Conservation (phyloP, 352 stramenopile genomes). For the Pythium sp. region DNA sequence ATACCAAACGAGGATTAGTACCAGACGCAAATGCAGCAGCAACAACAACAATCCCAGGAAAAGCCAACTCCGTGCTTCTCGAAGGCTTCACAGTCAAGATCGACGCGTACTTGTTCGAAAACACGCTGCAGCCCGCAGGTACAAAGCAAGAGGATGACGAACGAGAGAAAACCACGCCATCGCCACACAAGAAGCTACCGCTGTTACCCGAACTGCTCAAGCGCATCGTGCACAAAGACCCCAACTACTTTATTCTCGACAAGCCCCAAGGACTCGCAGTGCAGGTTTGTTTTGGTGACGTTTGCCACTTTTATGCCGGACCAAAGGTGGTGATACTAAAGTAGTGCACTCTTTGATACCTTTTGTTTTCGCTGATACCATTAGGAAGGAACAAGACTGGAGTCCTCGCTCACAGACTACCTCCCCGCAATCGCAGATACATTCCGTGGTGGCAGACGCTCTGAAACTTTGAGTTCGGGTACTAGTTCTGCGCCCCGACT, state of each 20-base stretch:
- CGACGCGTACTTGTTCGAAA: conserved; percentile 43
- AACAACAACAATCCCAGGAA: conserved; percentile 5
- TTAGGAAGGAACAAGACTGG: conserved; percentile 42
- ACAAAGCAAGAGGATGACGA: background rate
- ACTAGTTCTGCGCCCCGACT: conserved; percentile 26
- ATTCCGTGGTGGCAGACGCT: background rate
- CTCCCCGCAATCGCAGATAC: conserved; percentile 35
- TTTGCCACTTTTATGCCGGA: background rate
- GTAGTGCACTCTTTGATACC: background rate
- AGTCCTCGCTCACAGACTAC: conserved; percentile 41
- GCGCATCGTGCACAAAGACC: conserved; percentile 45
- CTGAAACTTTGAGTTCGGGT: background rate
- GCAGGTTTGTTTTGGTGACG: conserved; percentile 20
- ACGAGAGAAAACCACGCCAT: background rate
- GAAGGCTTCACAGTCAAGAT: conserved; percentile 48
- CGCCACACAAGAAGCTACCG: background rate
- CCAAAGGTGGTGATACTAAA: background rate
- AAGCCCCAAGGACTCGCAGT: conserved; percentile 71
- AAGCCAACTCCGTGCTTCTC: conserved; percentile 34
- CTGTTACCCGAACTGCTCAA: conserved; percentile 19
- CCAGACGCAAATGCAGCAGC: background rate
- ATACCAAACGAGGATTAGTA: background rate
- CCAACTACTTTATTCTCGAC: conserved; percentile 63
- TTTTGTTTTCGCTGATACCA: background rate
- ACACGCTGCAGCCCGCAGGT: conserved; percentile 21